Percentiles rank a stretch among this genome's conserved stretches.
These are phyloP conservation scores for Flaveria sonorensis DNA, from an alignment of 129 eudicot species.

Conservation along the genomic window DNA sequence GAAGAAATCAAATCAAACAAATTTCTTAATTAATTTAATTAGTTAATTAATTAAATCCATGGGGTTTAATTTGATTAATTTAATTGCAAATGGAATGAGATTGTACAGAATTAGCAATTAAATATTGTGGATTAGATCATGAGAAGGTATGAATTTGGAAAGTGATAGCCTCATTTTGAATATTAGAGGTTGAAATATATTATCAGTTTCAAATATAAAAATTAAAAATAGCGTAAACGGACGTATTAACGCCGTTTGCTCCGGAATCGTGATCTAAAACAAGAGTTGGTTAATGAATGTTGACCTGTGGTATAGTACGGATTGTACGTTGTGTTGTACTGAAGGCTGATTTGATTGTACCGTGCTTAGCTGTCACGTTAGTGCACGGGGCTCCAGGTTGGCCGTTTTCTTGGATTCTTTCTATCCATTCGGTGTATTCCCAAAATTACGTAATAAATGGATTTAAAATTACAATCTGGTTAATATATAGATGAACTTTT, in stretches of 20 bases:
- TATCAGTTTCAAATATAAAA: not conserved
- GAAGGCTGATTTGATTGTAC: not conserved
- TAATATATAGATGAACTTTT: too few relatives aligned
- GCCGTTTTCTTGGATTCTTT: slow-evolving; percentile 17
- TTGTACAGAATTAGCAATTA: slow-evolving; percentile 22
- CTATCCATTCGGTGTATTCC: not conserved
- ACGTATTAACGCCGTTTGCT: slow-evolving; percentile 17
- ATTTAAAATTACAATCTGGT: too few relatives aligned
- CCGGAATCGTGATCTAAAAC: not conserved
- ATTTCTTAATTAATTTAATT: not conserved
- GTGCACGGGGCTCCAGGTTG: slow-evolving; percentile 28
- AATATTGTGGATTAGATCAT: slow-evolving; percentile 6
- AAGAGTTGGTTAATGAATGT: slow-evolving; percentile 12
- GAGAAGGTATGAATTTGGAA: not conserved
- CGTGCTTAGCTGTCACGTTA: slow-evolving; percentile 5
- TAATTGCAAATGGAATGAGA: slow-evolving; percentile 4
- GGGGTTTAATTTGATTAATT: slow-evolving; percentile 14
- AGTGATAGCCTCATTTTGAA: slow-evolving; percentile 22
- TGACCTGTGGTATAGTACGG: slow-evolving; percentile 17
- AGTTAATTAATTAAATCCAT: slow-evolving; percentile 19
- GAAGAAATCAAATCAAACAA: not conserved
- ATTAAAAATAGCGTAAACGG: slow-evolving; percentile 2
- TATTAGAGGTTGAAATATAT: not conserved
- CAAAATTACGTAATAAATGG: not conserved
- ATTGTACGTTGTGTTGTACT: slow-evolving; percentile 20